Conservation (phyloP, 208 protist species). For the Trypanosoma platydactyli region DNA sequence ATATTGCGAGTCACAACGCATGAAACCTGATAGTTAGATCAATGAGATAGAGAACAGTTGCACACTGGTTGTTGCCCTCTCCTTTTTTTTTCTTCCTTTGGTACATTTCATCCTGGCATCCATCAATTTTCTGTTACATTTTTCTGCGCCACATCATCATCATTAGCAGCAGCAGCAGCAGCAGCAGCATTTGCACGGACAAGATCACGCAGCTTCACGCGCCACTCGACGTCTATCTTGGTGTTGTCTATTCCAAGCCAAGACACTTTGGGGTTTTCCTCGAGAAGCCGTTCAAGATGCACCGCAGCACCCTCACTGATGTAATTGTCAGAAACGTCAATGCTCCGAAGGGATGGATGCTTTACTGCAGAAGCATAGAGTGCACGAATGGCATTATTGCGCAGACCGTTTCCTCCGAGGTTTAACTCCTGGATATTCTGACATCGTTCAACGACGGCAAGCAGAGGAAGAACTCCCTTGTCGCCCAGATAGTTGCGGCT, state of each 20-base stretch:
- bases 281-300: constrained; percentile 52
- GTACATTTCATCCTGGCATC: constrained; percentile 4
- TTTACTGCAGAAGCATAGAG: constrained; percentile 44
- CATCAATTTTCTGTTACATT: constrained; percentile 9
- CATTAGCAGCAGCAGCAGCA: not conserved
- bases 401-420: constrained; percentile 83
- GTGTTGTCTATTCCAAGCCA: constrained; percentile 81
- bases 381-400: constrained; percentile 69
- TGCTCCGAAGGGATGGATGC: constrained; percentile 58
- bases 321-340: constrained; percentile 90
- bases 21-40: too few relatives aligned
- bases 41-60: too few relatives aligned
- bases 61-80: not conserved
- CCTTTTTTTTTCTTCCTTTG: not conserved
- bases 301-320: constrained; percentile 87
- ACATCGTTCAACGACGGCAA: constrained; percentile 59
- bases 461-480: constrained; percentile 71
- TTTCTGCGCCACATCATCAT: not conserved
- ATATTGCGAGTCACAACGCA: too few relatives aligned
- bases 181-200: constrained; percentile 41
- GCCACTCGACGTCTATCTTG: constrained; percentile 79
- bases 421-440: constrained; percentile 51
- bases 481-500: constrained; percentile 90
- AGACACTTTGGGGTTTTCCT: constrained; percentile 57
- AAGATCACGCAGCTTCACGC: constrained; percentile 61